phyloP scores from a whole-genome alignment of 192 early-diverging fungal species.

The Entomortierella parvispora region DNA sequence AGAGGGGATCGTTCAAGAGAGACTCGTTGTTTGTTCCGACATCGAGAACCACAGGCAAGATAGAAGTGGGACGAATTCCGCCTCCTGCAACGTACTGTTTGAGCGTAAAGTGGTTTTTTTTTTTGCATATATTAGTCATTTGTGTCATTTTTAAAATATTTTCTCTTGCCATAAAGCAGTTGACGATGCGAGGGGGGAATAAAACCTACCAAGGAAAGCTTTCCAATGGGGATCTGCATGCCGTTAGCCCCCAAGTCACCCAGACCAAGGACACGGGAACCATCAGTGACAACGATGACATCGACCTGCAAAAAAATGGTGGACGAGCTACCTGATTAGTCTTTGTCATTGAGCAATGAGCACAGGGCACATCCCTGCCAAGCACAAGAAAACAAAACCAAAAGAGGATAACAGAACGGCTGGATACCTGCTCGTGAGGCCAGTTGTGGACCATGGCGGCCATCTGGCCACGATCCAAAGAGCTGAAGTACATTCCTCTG shows the following conservation, averaged over 20 bases:
- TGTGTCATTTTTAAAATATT: neutral
- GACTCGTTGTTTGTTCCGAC: constrained; percentile 89
- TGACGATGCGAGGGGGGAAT: neutral
- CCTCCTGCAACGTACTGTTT: constrained; percentile 84
- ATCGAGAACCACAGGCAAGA: constrained; percentile 92
- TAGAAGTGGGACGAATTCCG: constrained; percentile 87
- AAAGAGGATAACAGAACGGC: neutral
- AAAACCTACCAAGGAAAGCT: constrained; percentile 65
- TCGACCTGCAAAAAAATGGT: constrained; percentile 30
- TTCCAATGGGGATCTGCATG: constrained; percentile 96
- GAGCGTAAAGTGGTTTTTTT: neutral
- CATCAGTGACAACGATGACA: constrained; percentile 90
- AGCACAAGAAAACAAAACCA: neutral
- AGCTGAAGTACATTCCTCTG: constrained; percentile 65
- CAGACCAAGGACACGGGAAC: constrained; percentile 91
- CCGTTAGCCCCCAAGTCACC: constrained; percentile 96
- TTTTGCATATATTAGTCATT: neutral
- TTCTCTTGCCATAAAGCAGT: neutral
- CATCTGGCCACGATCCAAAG: constrained; percentile 62
- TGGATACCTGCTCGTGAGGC: constrained; percentile 63
- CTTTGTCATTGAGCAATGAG: neutral
- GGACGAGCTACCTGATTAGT: constrained; percentile 9
- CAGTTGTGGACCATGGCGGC: constrained; percentile 67
- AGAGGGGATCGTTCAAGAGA: constrained; percentile 86
- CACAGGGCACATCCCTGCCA: constrained; percentile 32